phyloP scores from a whole-genome alignment of 305 asterid species.

The Fraxinus albicans region DNA sequence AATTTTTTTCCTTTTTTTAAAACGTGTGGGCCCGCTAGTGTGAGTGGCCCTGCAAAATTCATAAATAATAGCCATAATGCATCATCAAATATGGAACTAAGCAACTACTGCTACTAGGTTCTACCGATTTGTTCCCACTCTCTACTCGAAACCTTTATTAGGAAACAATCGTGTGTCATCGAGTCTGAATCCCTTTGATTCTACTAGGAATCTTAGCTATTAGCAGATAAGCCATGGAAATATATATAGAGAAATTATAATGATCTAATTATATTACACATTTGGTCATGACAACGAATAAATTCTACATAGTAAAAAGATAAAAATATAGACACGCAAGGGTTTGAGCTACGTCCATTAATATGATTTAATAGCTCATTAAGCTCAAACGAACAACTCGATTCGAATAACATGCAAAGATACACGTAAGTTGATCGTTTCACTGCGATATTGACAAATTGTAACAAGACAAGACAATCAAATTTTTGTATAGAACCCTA shows the following conservation, averaged over 20 bases:
- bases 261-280: background rate
- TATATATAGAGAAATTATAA: background rate
- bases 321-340: background rate
- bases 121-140: background rate
- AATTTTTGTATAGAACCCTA: background rate
- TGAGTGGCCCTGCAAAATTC: too few relatives aligned
- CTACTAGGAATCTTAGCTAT: background rate
- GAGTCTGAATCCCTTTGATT: constrained; percentile 74
- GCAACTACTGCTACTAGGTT: background rate
- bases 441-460: background rate
- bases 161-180: constrained; percentile 92
- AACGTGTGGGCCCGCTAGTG: too few relatives aligned
- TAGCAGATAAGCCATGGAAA: background rate
- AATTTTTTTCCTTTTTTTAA: too few relatives aligned
- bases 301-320: background rate
- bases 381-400: background rate
- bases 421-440: background rate
- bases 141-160: constrained; percentile 25
- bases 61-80: background rate
- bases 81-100: background rate
- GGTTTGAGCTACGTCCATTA: background rate
- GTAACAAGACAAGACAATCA: background rate
- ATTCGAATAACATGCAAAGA: background rate
- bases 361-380: constrained; percentile 4
- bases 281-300: background rate